Base-by-base conservation (phyloP, 2,329 filamentous ascomycete species). In the Pseudocercospora vitis region DNA sequence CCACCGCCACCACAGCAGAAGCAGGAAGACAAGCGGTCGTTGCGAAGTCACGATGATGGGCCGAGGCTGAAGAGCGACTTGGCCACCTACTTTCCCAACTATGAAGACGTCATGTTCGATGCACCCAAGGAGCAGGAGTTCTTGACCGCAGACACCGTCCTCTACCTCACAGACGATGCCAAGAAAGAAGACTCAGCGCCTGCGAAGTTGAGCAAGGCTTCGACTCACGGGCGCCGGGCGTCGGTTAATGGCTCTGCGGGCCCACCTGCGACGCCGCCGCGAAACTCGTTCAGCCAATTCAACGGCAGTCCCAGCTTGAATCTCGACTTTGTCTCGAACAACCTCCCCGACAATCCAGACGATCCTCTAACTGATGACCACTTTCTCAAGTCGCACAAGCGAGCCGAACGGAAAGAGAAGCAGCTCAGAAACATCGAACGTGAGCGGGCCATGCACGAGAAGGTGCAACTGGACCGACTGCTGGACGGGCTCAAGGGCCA, bases 31-130 rank as follows among this genome's bases (percentile, higher is more conserved):
- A 87, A 82, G 70, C 76, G 91, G 66, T 92, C 90, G 68, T 76
- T 96, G 69, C 83, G 92, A 58, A 95, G 90, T 48, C 88, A 95
- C 66, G 90, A 95, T 68, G 81, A 81, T 65, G 88, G 87, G 8
- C 86, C 86, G 48, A 81, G 89, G 63, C 86, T 91, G 74, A 96
- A 95, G 78, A 96, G 91, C 73, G 91, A 96, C 68, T 79, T 97
- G 57, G 86, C 91, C 31, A 82, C 84, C 44, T 97, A 96, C 74
- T 96, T 97, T 68, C 85, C 88, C 48, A 91, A 95, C 67, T 97
- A 96, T 72, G 91, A 96, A 72, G 89, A 95, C 69, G 83, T 96
- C 62, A 90, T 97, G 73, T 91, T 89, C 58, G 89, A 95, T 68
- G 86, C 89, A 59, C 83, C 85, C 32, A 87, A 87, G 64, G 86